Conservation (phyloP, 2,329 filamentous ascomycete species). For the Penicillium brevicompactum region DNA sequence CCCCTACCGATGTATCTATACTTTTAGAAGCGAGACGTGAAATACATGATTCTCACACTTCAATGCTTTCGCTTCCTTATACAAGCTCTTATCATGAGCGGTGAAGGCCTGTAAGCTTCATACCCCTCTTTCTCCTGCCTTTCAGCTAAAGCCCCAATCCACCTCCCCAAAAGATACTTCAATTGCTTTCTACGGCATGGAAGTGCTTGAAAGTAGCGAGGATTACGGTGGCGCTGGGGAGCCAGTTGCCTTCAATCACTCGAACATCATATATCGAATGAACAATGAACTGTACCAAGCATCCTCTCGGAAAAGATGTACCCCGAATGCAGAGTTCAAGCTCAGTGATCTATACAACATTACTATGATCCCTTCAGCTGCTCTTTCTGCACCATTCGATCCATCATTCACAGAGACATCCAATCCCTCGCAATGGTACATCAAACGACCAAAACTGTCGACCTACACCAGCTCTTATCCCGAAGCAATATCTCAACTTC, state of each 20-base stretch:
- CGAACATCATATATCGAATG: background rate
- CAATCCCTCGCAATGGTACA: background rate
- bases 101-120: background rate
- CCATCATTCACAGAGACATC: background rate
- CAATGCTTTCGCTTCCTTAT: background rate
- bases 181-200: no score
- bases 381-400: background rate
- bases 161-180: no score
- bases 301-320: background rate
- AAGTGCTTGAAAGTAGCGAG: background rate
- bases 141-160: no score
- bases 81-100: background rate
- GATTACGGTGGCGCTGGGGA: background rate
- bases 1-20: background rate
- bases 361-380: background rate
- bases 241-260: background rate
- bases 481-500: background rate
- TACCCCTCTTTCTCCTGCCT: no score
- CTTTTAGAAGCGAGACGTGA: background rate
- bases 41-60: background rate
- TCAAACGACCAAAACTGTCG: background rate
- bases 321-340: background rate
- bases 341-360: background rate
- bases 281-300: background rate
- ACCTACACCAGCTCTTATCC: background rate